Evolutionary conservation across 2,329 filamentous ascomycete species (phyloP).

Genomic region (Phaeophleospora eucalypticola): DNA sequence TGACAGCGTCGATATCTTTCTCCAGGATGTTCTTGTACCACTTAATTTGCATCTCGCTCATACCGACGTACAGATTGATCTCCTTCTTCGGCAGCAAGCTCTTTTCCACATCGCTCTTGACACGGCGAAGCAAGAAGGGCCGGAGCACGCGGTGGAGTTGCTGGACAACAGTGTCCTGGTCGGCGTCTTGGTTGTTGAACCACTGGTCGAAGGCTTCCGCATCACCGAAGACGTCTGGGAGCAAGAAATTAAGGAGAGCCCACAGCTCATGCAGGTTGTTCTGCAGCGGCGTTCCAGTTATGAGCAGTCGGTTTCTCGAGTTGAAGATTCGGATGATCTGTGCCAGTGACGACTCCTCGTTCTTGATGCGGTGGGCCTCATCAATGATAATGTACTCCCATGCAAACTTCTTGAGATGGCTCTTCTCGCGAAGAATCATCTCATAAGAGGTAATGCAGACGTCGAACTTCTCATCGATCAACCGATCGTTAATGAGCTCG

Average conservation of each 20-base stretch:
- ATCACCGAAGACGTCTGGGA: conserved; percentile 98
- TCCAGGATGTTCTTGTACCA: conserved; percentile 99
- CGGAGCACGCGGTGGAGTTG: conserved; percentile 90
- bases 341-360: conserved; percentile 93
- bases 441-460: conserved; percentile 98
- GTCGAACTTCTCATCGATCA: conserved; percentile 94
- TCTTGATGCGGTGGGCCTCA: conserved; percentile 97
- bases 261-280: conserved; percentile 98
- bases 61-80: conserved; percentile 92
- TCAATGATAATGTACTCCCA: conserved; percentile 99
- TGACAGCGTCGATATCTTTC: conserved; percentile 98
- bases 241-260: conserved; percentile 92
- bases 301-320: conserved; percentile 89
- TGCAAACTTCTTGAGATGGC: conserved; percentile 92
- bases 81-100: conserved; percentile 96
- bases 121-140: conserved; percentile 89
- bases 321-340: conserved; percentile 96
- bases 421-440: conserved; percentile 95
- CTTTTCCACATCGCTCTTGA: conserved; percentile 98
- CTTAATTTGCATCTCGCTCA: conserved; percentile 98
- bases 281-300: conserved; percentile 93
- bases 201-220: conserved; percentile 95
- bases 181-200: conserved; percentile 86
- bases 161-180: conserved; percentile 93
- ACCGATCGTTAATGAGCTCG: conserved; percentile 78